Evolutionary conservation across 2,329 filamentous ascomycete genomes (phyloP), one percentile per base, ranked within the genome.

Genomic region (Colletotrichum costaricense): DNA sequence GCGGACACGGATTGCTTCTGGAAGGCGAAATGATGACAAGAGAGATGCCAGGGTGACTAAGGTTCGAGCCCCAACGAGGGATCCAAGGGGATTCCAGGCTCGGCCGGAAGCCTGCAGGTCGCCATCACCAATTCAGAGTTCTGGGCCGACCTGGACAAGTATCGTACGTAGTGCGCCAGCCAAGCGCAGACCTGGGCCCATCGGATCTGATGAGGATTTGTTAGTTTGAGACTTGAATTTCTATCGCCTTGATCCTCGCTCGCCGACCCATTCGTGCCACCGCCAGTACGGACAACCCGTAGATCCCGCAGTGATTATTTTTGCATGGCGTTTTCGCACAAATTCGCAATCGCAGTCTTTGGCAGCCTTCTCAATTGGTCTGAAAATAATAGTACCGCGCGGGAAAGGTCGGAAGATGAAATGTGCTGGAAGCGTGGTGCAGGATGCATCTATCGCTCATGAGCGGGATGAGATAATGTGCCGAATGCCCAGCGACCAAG

Each of bases 101-200:
- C 57, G 58, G 33, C 30, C 28, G 63, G 54, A 63, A 67, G 57
- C 56, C 68, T 63, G 68, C 49, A 54, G 30, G 52, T 67, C n/a
- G 33, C 4, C 38, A 68, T 68, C 69, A 63, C 60, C 57, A 74
- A 63, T 63, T 74, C 72, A 63, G 63, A 67, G 72, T 74, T 72
- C 72, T 49, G 54, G 52, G 63, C 67, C 64, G 67, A 57, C 54
- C 57, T 59, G 59, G 63, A 62, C 56, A 65, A 73, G 67, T 73
- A 60, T 26, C 60, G 60, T 19, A 60, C 60, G 60, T 19, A 60
- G 66, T 70, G 60, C 33, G 55, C 70, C 67, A 42, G 60, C 60
- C 60, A 71, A 71, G 67, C 54, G 66, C 64, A 46, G 63, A 56
- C 55, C 57, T 28, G 58, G 57, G 57, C 58, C 28, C 26, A 22